These are phyloP conservation scores for Sordaria brevicollis DNA, from an alignment of 495 filamentous ascomycete genomes.

Conservation along the genomic window DNA sequence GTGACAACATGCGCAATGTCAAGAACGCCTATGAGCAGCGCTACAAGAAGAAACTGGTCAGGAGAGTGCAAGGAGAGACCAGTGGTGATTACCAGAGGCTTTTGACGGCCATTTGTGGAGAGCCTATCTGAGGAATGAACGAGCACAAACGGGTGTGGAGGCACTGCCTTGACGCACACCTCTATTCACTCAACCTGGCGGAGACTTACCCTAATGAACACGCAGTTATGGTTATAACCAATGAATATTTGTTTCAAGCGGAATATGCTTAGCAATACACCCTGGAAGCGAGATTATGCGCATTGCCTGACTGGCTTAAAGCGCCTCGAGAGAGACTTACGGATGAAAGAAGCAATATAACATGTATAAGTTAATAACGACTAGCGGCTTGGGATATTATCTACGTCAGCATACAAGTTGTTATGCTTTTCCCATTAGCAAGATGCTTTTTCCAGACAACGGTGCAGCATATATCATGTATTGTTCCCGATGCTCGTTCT, in stretches of 20 bases:
- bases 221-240: neutral
- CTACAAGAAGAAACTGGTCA: constrained; percentile 50
- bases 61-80: constrained; percentile 68
- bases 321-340: too few species aligned
- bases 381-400: neutral
- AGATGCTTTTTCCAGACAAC: neutral
- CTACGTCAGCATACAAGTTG: neutral
- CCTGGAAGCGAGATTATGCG: neutral
- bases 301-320: neutral
- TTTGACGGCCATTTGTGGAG: constrained; percentile 38
- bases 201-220: neutral
- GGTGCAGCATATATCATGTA: too few species aligned
- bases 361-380: neutral
- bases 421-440: neutral
- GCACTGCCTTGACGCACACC: neutral
- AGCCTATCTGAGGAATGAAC: neutral
- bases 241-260: neutral
- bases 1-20: constrained; percentile 56
- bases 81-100: constrained; percentile 73
- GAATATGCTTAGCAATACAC: neutral
- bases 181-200: neutral
- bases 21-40: constrained; percentile 58
- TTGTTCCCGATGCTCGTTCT: neutral
- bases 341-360: neutral
- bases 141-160: neutral